A percentile compares a stretch with the other conserved stretches of the same genome.
Conservation (phyloP, 2,329 filamentous ascomycete species). For the Cadophora luteo-olivacea region DNA sequence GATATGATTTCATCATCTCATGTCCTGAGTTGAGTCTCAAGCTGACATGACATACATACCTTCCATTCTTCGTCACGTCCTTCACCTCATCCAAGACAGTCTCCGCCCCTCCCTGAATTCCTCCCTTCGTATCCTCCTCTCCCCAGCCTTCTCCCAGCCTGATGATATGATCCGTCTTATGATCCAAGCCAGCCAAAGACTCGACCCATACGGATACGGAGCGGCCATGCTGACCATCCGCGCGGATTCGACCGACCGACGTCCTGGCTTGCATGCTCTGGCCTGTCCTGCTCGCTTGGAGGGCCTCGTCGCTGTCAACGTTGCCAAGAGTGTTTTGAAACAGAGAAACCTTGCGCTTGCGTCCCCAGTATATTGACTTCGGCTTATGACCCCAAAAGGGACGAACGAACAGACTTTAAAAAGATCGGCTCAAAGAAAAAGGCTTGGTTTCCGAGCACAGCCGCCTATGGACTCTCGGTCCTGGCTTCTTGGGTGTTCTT, state of each 20-base stretch:
- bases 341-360: not conserved
- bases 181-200: slow-evolving; percentile 6
- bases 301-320: not conserved
- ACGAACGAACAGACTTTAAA: not conserved
- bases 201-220: not conserved
- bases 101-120: not conserved
- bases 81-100: slow-evolving; percentile 3
- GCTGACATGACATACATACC: not conserved
- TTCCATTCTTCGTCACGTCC: not conserved
- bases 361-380: slow-evolving; percentile 7
- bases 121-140: not conserved
- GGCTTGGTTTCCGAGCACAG: not conserved
- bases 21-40: not conserved
- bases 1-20: not conserved
- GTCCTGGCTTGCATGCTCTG: not conserved
- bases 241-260: not conserved
- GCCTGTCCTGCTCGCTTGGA: not conserved
- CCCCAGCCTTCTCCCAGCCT: not conserved
- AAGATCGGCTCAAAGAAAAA: not conserved
- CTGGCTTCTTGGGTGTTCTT: not conserved
- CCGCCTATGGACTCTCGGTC: not conserved
- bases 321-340: slow-evolving; percentile 17
- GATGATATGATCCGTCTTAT: slow-evolving; percentile 7
- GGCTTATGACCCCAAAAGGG: not conserved
- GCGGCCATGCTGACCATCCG: not conserved